Percentiles rank a stretch among this genome's conserved stretches.
phyloP scores from a whole-genome alignment of 441 rosid species.

The Bocquillonia castaneifolia region DNA sequence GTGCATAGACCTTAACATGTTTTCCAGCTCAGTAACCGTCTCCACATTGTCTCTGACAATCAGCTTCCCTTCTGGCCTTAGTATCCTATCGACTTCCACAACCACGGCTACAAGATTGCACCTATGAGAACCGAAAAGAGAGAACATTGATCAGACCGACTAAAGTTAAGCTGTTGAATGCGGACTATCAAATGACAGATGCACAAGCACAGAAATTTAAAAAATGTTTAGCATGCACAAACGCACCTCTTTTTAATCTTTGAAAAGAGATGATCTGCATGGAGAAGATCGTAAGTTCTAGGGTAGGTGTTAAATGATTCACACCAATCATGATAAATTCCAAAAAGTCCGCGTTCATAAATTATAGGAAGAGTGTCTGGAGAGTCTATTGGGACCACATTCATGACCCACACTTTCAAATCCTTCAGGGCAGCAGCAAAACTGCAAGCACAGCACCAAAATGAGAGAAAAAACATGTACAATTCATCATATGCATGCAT shows the following conservation, averaged over 20 bases:
- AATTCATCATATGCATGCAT: no score
- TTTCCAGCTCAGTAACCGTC: constrained; percentile 62
- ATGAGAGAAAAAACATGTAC: no score
- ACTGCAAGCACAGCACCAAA: constrained; percentile 30
- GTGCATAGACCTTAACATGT: constrained; percentile 66
- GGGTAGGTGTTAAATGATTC: constrained; percentile 96
- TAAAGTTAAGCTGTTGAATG: no score
- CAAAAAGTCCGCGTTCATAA: constrained; percentile 81
- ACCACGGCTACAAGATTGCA: constrained; percentile 73
- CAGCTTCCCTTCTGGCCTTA: constrained; percentile 82
- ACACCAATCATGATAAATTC: constrained; percentile 94
- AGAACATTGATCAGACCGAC: no score
- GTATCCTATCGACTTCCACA: constrained; percentile 87
- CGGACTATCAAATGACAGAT: no score
- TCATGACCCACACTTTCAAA: constrained; percentile 71
- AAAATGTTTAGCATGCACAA: not conserved
- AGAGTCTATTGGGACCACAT: constrained; percentile 68
- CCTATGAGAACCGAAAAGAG: constrained; percentile 31
- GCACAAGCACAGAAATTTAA: no score
- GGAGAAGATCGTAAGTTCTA: constrained; percentile 75
- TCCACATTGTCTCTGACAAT: constrained; percentile 63
- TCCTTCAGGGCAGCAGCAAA: constrained; percentile 88
- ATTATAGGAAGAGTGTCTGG: constrained; percentile 92
- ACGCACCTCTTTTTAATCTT: constrained; percentile 54
- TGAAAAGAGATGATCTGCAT: constrained; percentile 96